A percentile compares a stretch with the other conserved stretches of the same genome.
These are phyloP conservation scores for Inga laurina DNA, from an alignment of 306 rosid genomes.

Conservation along the genomic window DNA sequence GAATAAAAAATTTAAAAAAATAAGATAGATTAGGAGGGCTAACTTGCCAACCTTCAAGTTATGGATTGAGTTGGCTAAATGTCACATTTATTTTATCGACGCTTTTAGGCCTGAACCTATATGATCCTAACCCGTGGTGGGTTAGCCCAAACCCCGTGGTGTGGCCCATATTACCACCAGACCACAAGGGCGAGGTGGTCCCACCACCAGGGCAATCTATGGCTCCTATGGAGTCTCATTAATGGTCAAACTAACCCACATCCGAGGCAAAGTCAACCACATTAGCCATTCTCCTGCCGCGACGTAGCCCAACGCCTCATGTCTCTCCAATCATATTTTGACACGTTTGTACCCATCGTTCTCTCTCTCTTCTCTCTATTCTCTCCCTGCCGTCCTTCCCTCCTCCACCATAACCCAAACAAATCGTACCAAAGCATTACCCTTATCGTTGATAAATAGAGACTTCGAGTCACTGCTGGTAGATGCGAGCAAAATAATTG, in stretches of 20 bases:
- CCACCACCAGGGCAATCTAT: constrained; percentile 10
- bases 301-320: not conserved
- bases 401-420: not conserved
- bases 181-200: not conserved
- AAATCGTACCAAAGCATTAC: constrained; percentile 5
- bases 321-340: not conserved
- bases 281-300: not conserved
- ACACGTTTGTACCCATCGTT: not conserved
- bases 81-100: too few species aligned
- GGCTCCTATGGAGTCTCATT: not conserved
- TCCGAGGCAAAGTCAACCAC: not conserved
- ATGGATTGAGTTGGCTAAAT: too few species aligned
- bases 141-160: too few species aligned
- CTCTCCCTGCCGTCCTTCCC: not conserved
- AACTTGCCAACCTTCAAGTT: too few species aligned
- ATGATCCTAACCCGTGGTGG: too few species aligned
- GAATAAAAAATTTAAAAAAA: too few species aligned
- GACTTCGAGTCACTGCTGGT: not conserved
- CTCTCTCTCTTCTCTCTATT: not conserved
- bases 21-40: too few species aligned
- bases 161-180: too few species aligned
- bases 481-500: not conserved
- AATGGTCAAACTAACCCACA: not conserved
- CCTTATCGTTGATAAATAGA: not conserved
- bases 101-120: too few species aligned